Percentiles rank a stretch among this genome's conserved stretches.
These are phyloP conservation scores for Phytophthora melonis DNA, from an alignment of 352 stramenopile species.

Conservation along the genomic window DNA sequence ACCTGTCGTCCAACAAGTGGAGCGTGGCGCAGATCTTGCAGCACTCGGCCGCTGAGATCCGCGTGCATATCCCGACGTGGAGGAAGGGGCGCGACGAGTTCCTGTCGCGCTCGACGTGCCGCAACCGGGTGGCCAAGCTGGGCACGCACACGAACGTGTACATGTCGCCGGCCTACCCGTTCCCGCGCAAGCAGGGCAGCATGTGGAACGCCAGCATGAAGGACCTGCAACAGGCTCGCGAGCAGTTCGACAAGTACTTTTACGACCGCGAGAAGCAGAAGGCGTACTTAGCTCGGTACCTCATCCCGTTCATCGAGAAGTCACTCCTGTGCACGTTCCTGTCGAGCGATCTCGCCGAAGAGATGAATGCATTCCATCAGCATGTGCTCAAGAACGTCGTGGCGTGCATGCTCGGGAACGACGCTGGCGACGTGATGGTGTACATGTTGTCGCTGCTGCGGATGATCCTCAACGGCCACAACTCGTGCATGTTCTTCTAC, in stretches of 20 bases:
- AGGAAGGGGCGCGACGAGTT: conserved; percentile 79
- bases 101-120: conserved; percentile 63
- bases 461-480: conserved; percentile 83
- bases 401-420: conserved; percentile 65
- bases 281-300: conserved; percentile 57
- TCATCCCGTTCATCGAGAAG: conserved; percentile 81
- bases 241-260: conserved; percentile 83
- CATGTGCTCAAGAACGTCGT: conserved; percentile 84
- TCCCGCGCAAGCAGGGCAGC: conserved; percentile 75
- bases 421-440: conserved; percentile 44
- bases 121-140: conserved; percentile 73
- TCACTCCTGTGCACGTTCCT: conserved; percentile 75
- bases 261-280: conserved; percentile 60
- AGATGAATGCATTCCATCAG: conserved; percentile 84
- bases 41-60: conserved; percentile 70
- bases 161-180: conserved; percentile 83
- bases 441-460: conserved; percentile 74
- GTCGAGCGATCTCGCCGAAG: conserved; percentile 75
- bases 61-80: conserved; percentile 76
- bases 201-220: conserved; percentile 72
- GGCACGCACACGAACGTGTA: conserved; percentile 81
- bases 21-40: conserved; percentile 78
- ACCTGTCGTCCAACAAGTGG: conserved; percentile 83
- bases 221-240: conserved; percentile 67
- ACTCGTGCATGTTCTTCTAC: conserved; percentile 87